Base-by-base conservation (phyloP, 192 early-diverging fungal genomes). In the Backusella parvicylindrica region DNA sequence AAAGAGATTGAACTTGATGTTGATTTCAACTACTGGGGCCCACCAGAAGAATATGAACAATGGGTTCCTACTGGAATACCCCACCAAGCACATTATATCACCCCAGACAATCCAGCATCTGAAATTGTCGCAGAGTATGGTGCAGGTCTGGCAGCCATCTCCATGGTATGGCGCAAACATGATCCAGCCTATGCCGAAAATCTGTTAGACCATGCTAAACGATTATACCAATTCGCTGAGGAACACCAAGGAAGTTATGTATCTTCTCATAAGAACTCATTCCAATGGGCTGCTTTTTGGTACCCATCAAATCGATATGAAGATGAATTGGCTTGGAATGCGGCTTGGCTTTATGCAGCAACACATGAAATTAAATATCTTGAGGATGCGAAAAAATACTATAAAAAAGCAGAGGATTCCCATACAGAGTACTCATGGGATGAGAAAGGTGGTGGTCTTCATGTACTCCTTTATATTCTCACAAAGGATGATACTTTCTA, bases 1-100 rank as follows among this genome's bases (percentile, higher is more conserved):
- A 81, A 81, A 53, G 50, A 74, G 65, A 77, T 81, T 7, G 79
- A 76, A 69, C 68, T 81, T 41, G 77, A 82, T 18, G 71, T 89
- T 4, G 88, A 89, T 47, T 86, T 86, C 72, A 81, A 85, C 78
- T 89, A 89, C 41, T 89, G 84, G 84, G 86, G 86, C 23, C 86
- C 88, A 47, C 81, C 81, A 23, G 81, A 83, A 66, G 86, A 85
- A 64, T 82, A 84, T 16, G 81, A 83, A 36, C 64, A 75, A 60
- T 83, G 81, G 81, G 77, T 83, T 6, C 81, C 81, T 18, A 73
- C 75, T 5, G 77, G 77, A 21, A 47, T 79, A 63, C 75, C 75
- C 16, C 81, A 83, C 37, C 64, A 75, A 33, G 77, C 81, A 1
- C 71, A 69, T 18, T 83, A 83, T 31, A 76, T 70, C 16, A 71